phyloP scores from a whole-genome alignment of 768 basidiomycete genomes.

The Dendrothele bispora region DNA sequence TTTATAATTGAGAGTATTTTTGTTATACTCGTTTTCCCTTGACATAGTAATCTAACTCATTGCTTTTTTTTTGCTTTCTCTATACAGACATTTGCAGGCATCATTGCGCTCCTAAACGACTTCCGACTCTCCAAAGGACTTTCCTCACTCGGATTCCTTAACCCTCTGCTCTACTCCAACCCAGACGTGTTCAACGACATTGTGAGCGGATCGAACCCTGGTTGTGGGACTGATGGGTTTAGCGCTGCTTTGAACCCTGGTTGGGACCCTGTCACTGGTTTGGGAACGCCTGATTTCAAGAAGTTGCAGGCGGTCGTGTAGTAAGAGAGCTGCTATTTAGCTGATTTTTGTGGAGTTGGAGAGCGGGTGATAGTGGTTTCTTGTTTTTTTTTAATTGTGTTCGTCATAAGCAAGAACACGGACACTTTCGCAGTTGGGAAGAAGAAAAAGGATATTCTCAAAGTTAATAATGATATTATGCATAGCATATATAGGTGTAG shows the following conservation, averaged over 20 bases:
- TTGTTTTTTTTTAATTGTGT: no score
- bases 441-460: no score
- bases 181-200: not conserved
- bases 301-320: not conserved
- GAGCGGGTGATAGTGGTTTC: slow-evolving; percentile 9
- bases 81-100: not conserved
- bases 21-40: no score
- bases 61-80: no score
- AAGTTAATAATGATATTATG: no score
- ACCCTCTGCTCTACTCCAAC: slow-evolving; percentile 1
- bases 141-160: not conserved
- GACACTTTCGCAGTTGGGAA: no score
- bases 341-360: not conserved
- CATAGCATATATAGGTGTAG: no score
- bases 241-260: not conserved
- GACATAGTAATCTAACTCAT: no score
- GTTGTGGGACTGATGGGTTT: slow-evolving; percentile 3
- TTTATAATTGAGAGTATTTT: no score
- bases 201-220: not conserved
- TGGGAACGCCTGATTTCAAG: not conserved
- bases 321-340: not conserved
- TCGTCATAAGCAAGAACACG: no score
- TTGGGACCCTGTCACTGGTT: slow-evolving; percentile 10
- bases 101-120: slow-evolving; percentile 6
- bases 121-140: not conserved